Evolutionary conservation across 2,329 filamentous ascomycete genomes (phyloP), one percentile per base, ranked within the genome.

Genomic region (Aspergillus spinulosporus): DNA sequence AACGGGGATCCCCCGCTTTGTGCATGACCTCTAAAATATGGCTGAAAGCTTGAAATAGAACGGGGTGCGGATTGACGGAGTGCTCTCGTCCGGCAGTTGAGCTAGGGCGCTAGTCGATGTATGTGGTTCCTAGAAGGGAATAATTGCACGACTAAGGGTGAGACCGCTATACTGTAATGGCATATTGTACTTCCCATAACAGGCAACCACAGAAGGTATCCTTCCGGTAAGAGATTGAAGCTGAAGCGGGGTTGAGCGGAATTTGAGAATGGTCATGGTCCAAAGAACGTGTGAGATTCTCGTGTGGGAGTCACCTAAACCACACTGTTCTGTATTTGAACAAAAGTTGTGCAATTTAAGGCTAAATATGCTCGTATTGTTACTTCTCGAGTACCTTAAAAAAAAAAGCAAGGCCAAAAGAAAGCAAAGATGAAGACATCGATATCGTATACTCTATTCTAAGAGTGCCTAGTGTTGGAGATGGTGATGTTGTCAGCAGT

Each of bases 81-180:
- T 46, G 40, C 49, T 52, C 46, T 46, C 49, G 39, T 46, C 49
- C 49, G 49, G 40, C 15, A 34, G 37, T 29, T 29, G 11, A 21
- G 47, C 15, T 45, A 52, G n/a, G 39, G 11, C 39, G 39, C 15
- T 42, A 42, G n/a, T 42, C 39, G 5, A 42, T 42, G 39, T 42
- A 42, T 42, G 39, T 21, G 39, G 7, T 11, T 42, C 39, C 39
- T 7, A 21, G 42, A 37, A 52, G 7, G 49, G 28, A 31, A 51
- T 44, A 39, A 51, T 32, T 5, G 49, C 42, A 42, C 37, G 34
- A 49, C 8, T 4, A 37, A 14, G 21, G 45, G 34, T 37, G 34
- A 37, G 34, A 12, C 34, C 34, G 34, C 34, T 37, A 37, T 12
- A 12, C n/a, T 37, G 34, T 12, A 37, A 12, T 34, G 11, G 11